Base-by-base conservation (phyloP, 495 filamentous ascomycete genomes). In the Terfezia boudieri region DNA sequence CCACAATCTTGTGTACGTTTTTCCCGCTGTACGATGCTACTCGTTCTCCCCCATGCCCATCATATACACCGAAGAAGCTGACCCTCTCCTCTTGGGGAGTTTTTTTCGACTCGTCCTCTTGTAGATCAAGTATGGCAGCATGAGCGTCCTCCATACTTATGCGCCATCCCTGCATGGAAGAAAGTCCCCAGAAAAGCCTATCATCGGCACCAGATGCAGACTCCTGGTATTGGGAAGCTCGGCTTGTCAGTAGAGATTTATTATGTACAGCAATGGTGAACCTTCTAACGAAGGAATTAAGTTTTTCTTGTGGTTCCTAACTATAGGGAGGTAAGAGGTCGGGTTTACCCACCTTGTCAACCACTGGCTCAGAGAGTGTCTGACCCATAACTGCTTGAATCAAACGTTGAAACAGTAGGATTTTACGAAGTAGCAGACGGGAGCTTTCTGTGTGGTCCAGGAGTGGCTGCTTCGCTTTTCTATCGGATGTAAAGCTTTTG, bases 111-210 rank as follows among this genome's bases (percentile, higher is more conserved):
- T 75, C 71, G 49, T 72, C 68, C 49, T 73, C 71, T 62, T 92
- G 76, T 57, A 98, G 77, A 68, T 96, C 84, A 63, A 98, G 82
- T 32, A 94, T 68, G 20, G 82, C 75, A 38, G 85, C 84, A 71
- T 98, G 90, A 55, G 90, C 80, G 64, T 98, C 90, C 68, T 98
- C 90, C 90, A 98, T 98, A 69, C 84, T 92, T 68, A 96, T 95
- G 69, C 90, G 83, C 90, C 90, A 98, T 73, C 90, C 90, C 71
- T 98, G 90, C 90, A 98, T 98, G 68, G 85, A 84, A 59, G 92
- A 96, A 57, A 98, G 78, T 61, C 92, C 90, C 67, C 82, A 98
- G 59, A 88, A 67, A 64, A 93, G 77, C 66, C 84, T 80, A 59
- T 94, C 87, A 83, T 95, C 88, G 71, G 82, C 82, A 67, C 90